Percentiles rank a stretch among this genome's conserved stretches.
Evolutionary conservation across 768 basidiomycete genomes (phyloP).

Genomic region (Mycena latifolia): DNA sequence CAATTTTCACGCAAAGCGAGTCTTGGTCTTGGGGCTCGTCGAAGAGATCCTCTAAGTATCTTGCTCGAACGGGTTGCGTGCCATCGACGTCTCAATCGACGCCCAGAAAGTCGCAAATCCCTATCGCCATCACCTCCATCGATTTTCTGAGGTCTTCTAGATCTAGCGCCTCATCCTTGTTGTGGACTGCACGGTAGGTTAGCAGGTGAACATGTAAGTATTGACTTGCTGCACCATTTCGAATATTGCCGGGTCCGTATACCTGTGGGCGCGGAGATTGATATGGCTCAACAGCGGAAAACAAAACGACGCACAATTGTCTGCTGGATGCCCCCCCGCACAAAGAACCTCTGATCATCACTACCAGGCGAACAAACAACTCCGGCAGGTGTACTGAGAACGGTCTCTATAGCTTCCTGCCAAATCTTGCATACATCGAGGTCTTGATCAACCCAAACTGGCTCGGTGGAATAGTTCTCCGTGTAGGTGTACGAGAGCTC

Average conservation of each 20-base stretch:
- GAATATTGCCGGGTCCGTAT: neutral
- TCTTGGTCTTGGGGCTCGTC: no score
- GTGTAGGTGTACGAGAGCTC: neutral
- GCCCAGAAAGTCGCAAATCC: neutral
- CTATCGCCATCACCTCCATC: conserved; percentile 13
- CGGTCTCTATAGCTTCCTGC: neutral
- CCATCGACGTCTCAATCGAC: conserved; percentile 2
- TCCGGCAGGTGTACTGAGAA: neutral
- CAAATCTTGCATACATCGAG: neutral
- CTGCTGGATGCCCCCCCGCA: neutral
- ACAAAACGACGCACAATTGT: conserved; percentile 6
- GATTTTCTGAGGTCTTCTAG: conserved; percentile 3
- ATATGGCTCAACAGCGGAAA: no score
- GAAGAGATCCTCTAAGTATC: no score
- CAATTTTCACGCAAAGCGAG: no score
- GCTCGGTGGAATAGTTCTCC: neutral
- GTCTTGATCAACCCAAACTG: neutral
- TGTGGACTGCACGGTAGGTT: neutral
- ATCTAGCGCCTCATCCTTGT: conserved; percentile 3
- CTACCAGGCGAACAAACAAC: conserved; percentile 2
- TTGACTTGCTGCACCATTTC: neutral
- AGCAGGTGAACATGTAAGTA: no score
- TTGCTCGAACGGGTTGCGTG: no score
- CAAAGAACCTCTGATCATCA: conserved; percentile 6
- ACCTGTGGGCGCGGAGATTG: no score